phyloP scores from a whole-genome alignment of 352 stramenopile species.

The Phytophthora palmivora region DNA sequence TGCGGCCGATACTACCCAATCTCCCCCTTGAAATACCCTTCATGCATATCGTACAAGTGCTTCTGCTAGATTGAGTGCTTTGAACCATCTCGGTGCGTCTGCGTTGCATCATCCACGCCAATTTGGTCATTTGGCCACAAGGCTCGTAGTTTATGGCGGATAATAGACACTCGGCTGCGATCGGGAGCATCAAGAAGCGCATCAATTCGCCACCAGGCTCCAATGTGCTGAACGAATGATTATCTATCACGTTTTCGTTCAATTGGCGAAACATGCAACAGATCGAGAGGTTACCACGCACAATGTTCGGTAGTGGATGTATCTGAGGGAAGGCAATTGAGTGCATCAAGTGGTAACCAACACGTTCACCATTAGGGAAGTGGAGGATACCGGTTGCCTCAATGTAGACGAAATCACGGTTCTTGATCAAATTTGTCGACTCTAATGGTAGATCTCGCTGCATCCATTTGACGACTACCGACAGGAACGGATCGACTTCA shows the following conservation, averaged over 20 bases:
- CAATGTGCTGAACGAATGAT: conserved; percentile 5
- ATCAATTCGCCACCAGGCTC: conserved; percentile 4
- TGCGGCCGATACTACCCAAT: conserved; percentile 11
- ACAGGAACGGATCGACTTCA: conserved; percentile 4
- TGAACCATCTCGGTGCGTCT: background rate
- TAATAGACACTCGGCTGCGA: conserved; percentile 10
- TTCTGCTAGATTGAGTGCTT: background rate
- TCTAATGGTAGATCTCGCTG: conserved; percentile 16
- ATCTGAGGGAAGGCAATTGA: conserved; percentile 52
- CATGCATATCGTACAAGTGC: conserved; percentile 8
- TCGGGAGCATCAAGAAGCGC: conserved; percentile 11
- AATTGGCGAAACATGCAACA: conserved; percentile 56
- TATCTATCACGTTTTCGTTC: conserved; percentile 26
- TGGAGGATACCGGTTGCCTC: conserved; percentile 11
- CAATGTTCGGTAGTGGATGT: conserved; percentile 25
- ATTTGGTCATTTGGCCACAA: conserved; percentile 34
- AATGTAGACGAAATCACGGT: conserved; percentile 21
- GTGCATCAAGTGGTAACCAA: conserved; percentile 64
- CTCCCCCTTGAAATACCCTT: conserved; percentile 2
- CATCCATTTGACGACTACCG: conserved; percentile 18
- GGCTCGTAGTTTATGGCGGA: conserved; percentile 23
- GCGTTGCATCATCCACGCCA: conserved; percentile 28
- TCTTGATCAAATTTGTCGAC: conserved; percentile 17
- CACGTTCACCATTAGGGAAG: background rate
- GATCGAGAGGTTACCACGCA: conserved; percentile 54